Conservation (phyloP, 306 rosid genomes). For the Myrica gale region DNA sequence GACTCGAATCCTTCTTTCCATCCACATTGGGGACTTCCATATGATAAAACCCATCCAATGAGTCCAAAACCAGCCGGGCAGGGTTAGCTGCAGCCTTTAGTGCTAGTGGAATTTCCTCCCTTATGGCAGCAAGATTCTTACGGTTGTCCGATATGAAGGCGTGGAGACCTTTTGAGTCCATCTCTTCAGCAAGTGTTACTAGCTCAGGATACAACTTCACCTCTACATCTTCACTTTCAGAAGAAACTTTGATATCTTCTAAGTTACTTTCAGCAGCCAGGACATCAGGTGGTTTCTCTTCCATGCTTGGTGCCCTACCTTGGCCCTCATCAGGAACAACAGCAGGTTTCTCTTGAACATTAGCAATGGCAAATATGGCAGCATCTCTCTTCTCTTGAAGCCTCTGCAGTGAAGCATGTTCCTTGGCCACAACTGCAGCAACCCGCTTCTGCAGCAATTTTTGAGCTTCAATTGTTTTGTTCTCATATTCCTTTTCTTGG, state of each 20-base stretch:
- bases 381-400: conserved; percentile 90
- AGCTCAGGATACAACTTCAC: conserved; percentile 69
- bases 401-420: conserved; percentile 63
- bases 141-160: conserved; percentile 93
- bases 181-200: conserved; percentile 68
- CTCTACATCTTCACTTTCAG: conserved; percentile 42
- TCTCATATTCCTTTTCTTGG: conserved; percentile 87
- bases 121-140: conserved; percentile 85
- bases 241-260: conserved; percentile 48
- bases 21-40: conserved; percentile 64
- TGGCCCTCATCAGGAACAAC: conserved; percentile 42
- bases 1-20: conserved; percentile 84
- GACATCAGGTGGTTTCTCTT: conserved; percentile 60
- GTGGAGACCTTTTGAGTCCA: conserved; percentile 89
- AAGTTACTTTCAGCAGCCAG: conserved; percentile 44
- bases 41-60: conserved; percentile 79
- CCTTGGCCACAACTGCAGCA: conserved; percentile 75
- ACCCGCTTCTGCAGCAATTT: conserved; percentile 66
- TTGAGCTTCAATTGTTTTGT: conserved; percentile 62
- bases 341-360: conserved; percentile 67
- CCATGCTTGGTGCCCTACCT: conserved; percentile 35
- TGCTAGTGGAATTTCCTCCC: conserved; percentile 89
- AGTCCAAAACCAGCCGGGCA: conserved; percentile 74
- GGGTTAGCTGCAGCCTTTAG: conserved; percentile 77
- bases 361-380: conserved; percentile 66